Evolutionary conservation across 1,284 basidiomycete species (phyloP).

Genomic region (Cerrena zonata): DNA sequence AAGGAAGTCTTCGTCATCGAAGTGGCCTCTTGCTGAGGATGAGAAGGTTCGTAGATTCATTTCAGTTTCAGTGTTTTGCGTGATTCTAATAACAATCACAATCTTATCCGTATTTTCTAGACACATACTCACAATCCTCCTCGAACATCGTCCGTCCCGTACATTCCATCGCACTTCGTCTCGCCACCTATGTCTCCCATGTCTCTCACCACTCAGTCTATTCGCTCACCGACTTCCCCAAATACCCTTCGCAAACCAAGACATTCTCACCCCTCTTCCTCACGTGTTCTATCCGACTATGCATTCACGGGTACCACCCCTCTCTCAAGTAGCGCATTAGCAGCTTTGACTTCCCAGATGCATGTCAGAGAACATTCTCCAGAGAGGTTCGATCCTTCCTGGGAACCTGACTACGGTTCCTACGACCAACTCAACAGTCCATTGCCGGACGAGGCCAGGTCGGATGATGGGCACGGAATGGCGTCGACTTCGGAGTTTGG

Average conservation of each 20-base stretch:
- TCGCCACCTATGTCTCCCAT: not conserved
- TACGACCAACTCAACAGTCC: not conserved
- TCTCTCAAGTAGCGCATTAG: conserved; percentile 20
- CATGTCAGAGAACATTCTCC: conserved; percentile 16
- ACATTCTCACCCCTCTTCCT: no score
- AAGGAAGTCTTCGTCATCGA: not conserved
- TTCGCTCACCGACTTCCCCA: not conserved
- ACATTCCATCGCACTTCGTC: not conserved
- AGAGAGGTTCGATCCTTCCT: conserved; percentile 8
- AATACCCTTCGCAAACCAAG: not conserved
- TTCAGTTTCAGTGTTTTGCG: no score
- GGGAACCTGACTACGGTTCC: conserved; percentile 2
- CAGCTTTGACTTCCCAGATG: conserved; percentile 22
- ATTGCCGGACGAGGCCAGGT: not conserved
- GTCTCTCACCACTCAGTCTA: not conserved
- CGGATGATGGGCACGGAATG: not conserved
- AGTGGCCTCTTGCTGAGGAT: not conserved
- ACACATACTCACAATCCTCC: no score
- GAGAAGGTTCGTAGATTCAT: not conserved
- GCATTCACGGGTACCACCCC: conserved; percentile 24
- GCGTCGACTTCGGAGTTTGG: not conserved
- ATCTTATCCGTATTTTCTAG: no score
- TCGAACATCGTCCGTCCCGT: no score
- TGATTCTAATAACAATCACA: no score
- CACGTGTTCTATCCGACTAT: conserved; percentile 23